Evolutionary conservation across 257 asterid genomes (phyloP).

Genomic region (Solanum raphanifolium): DNA sequence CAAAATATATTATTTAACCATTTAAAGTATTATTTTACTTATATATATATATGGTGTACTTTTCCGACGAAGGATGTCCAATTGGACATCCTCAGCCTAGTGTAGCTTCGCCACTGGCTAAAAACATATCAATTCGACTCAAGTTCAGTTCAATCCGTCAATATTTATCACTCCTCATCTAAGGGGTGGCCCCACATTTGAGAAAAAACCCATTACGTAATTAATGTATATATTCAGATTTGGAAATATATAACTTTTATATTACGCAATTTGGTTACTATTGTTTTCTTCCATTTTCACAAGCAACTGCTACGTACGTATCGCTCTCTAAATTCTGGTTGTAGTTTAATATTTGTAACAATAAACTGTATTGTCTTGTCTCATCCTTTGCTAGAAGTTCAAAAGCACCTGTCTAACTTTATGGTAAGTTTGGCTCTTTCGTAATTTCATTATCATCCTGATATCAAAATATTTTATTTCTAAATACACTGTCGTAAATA

Average conservation of each 20-base stretch:
- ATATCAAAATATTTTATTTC: background rate
- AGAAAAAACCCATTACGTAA: background rate
- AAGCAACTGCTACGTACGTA: background rate
- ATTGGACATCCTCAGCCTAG: too few species aligned
- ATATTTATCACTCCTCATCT: background rate
- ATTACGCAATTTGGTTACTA: background rate
- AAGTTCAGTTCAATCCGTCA: background rate
- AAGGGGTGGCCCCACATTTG: background rate
- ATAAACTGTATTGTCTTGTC: background rate
- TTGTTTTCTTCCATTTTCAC: background rate
- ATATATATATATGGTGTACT: too few species aligned
- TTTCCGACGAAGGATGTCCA: too few species aligned
- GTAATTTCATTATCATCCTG: background rate
- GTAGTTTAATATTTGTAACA: background rate
- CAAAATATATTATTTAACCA: too few species aligned
- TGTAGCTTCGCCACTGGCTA: too few species aligned
- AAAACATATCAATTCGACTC: background rate
- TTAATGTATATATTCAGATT: background rate
- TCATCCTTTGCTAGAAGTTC: background rate
- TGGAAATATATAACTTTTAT: background rate
- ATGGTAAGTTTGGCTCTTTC: background rate
- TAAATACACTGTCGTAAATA: too few species aligned
- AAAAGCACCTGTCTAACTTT: background rate
- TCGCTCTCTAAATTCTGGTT: background rate
- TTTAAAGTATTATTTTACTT: too few species aligned